Evolutionary conservation across 345 rosid genomes (phyloP).

Genomic region (Orychophragmus violaceus): DNA sequence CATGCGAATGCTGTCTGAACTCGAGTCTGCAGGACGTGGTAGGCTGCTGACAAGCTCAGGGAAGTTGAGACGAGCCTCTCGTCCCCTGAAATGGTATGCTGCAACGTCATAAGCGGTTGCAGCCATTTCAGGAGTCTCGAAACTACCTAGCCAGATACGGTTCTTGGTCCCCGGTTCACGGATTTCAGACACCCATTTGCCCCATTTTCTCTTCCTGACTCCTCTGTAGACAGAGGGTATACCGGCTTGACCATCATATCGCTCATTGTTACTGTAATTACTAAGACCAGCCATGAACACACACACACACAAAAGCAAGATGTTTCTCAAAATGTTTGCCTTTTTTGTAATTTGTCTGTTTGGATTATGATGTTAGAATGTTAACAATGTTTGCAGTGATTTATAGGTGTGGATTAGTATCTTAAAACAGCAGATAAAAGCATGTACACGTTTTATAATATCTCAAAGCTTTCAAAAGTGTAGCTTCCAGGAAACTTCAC

Average conservation of each 20-base stretch:
- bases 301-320: not conserved
- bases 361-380: constrained; percentile 20
- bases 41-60: constrained; percentile 50
- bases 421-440: constrained; percentile 21
- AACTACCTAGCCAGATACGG: constrained; percentile 91
- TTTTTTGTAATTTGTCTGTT: not conserved
- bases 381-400: constrained; percentile 1
- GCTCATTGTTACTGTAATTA: not conserved
- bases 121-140: constrained; percentile 86
- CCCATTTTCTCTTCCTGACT: constrained; percentile 87
- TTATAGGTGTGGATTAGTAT: constrained; percentile 23
- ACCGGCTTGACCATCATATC: constrained; percentile 14
- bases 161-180: constrained; percentile 83
- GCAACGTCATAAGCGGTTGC: constrained; percentile 92
- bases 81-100: constrained; percentile 67
- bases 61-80: constrained; percentile 75
- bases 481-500: constrained; percentile 19
- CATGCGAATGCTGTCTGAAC: constrained; percentile 53
- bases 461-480: not conserved
- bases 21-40: constrained; percentile 63
- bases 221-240: constrained; percentile 50
- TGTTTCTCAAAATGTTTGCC: not conserved
- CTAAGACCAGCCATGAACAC: constrained; percentile 24
- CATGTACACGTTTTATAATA: constrained; percentile 11
- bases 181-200: constrained; percentile 95